Base-by-base conservation (phyloP, 192 early-diverging fungal species). In the Linnemannia hyalina region DNA sequence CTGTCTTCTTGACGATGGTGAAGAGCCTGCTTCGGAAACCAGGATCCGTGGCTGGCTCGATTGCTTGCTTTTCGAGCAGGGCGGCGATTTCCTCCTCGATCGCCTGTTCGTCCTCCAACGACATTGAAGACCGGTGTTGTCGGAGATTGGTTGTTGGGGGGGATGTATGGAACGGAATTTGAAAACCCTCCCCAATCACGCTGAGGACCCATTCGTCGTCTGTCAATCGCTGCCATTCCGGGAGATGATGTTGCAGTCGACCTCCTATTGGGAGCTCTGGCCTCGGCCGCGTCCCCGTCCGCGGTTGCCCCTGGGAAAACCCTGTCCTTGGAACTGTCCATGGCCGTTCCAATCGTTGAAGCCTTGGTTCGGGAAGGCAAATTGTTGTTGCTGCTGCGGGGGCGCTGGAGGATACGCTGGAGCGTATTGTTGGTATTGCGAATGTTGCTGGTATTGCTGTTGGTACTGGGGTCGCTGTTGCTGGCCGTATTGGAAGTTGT, bases 1-100 rank as follows among this genome's bases (percentile, higher is more conserved):
- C 76, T 46, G 79, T 87, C 68, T 87, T 87, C 76, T 87, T 87
- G 49, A 76, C 22, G 22, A 81, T 81, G 26, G 71, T 78, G 79
- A 87, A 87, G 1, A 81, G 23, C 7, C 49, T 70, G 41, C 70
- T 81, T 5, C 36, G 68, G 65, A 69, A n/a, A n/a, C n/a, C n/a
- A n/a, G n/a, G n/a, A n/a, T n/a, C n/a, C n/a, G n/a, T n/a, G n/a
- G n/a, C n/a, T n/a, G n/a, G n/a, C n/a, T n/a, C n/a, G n/a, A n/a
- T n/a, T n/a, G n/a, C n/a, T n/a, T n/a, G n/a, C n/a, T n/a, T n/a
- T n/a, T n/a, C n/a, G n/a, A n/a, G n/a, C n/a, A n/a, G n/a, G n/a
- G n/a, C n/a, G n/a, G n/a, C n/a, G n/a, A n/a, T n/a, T n/a, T n/a
- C n/a, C n/a, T n/a, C n/a, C n/a, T n/a, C n/a, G n/a, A n/a, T n/a